phyloP scores from a whole-genome alignment of 1,284 basidiomycete species.

The Rhizoctonia solani region DNA sequence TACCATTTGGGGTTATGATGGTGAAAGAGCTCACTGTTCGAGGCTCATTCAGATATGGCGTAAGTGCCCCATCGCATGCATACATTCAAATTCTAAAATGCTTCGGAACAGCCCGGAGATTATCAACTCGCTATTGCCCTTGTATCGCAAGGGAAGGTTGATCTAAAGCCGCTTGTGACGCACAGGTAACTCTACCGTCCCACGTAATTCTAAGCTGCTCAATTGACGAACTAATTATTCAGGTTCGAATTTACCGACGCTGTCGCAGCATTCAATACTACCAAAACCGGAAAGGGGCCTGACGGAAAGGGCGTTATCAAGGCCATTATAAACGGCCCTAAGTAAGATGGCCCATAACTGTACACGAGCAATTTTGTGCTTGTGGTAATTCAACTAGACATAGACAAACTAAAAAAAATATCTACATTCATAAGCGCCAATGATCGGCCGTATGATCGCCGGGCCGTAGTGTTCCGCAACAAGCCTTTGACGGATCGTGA shows the following conservation, averaged over 20 bases:
- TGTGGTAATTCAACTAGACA: not conserved
- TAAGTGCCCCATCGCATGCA: slow-evolving; percentile 12
- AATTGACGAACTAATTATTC: not conserved
- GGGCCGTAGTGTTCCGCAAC: not conserved
- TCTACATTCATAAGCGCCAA: not conserved
- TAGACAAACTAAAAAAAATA: not conserved
- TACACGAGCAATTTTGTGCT: not conserved
- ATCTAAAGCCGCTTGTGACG: slow-evolving; percentile 55
- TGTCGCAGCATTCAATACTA: slow-evolving; percentile 55
- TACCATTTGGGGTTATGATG: slow-evolving; percentile 58
- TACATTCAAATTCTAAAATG: slow-evolving; percentile 17
- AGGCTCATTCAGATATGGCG: slow-evolving; percentile 73
- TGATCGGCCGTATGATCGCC: not conserved
- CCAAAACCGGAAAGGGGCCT: slow-evolving; percentile 68
- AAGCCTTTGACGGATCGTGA: not conserved
- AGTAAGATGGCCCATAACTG: slow-evolving; percentile 39
- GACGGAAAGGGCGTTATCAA: slow-evolving; percentile 56
- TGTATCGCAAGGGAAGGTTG: slow-evolving; percentile 54
- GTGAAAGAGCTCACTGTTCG: slow-evolving; percentile 80
- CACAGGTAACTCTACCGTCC: slow-evolving; percentile 57
- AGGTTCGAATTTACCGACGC: slow-evolving; percentile 54
- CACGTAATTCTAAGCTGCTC: not conserved
- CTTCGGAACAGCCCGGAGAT: slow-evolving; percentile 64
- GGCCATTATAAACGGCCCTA: slow-evolving; percentile 74
- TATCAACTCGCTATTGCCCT: slow-evolving; percentile 58